Base-by-base conservation (phyloP, 2,329 filamentous ascomycete genomes). In the Arthroderma uncinatum region DNA sequence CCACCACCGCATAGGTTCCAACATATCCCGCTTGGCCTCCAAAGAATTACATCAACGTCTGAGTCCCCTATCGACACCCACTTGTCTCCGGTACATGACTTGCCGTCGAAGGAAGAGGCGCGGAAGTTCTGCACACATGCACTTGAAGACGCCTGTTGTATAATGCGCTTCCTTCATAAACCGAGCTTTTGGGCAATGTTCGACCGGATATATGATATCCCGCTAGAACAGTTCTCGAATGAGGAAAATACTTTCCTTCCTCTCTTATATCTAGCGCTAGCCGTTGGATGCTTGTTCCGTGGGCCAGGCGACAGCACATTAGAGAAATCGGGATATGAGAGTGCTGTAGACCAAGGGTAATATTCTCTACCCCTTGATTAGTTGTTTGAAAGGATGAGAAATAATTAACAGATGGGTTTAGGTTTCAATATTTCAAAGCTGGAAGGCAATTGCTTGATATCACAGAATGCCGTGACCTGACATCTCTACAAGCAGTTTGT, bases 181-280 rank as follows among this genome's bases (percentile, higher is more conserved):
- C 91, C 91, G 0, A 82, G 82, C 0, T 96, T 95, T 68, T 89
- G 86, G 72, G 79, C 81, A 58, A 83, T 82, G 64, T 79, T 95
- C 61, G 84, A 95, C 62, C 80, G 80, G 56, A 78, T 96, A 39
- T 96, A 95, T 70, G 82, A 86, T 62, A 82, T 77, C 21, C 77
- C 86, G 0, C 75, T 79, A 8, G 81, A 86, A 21, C 78, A 77
- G 55, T 82, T 82, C 62, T 79, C 78, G 5, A 79, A 81, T 55
- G 81, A 84, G 53, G 85, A 89, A 61, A 80, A 82, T 54, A 77
- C 79, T 28, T 87, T 86, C 58, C 70, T 90, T n/a, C 84, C 84
- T 1, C 76, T 89, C 1, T 70, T 90, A 2, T 89, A 87, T 66
- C 78, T 84, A 33, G 81, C 85, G 14, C 78, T 90, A 67, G 83